Evolutionary conservation across 2,329 filamentous ascomycete species (phyloP).

Genomic region (Sporothrix dimorphospora): DNA sequence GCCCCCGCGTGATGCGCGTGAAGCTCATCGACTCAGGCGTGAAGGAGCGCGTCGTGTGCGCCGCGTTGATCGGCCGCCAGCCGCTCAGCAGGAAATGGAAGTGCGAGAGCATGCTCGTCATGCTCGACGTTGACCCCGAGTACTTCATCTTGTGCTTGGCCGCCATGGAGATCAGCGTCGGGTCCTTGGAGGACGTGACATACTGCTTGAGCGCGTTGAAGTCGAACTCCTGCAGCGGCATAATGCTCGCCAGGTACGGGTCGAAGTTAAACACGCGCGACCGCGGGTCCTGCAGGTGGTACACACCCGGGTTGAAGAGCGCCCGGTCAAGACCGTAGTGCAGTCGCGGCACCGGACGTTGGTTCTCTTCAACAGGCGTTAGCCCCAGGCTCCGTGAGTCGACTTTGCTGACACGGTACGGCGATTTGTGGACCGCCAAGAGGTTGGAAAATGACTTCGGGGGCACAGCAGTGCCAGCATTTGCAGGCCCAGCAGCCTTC

Average conservation of each 20-base stretch:
- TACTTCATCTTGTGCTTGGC: conserved; percentile 73
- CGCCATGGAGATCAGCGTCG: conserved; percentile 69
- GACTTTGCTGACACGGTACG: conserved; percentile 37
- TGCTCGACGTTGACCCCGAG: conserved; percentile 93
- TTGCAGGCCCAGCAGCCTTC: not conserved
- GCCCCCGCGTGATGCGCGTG: conserved; percentile 71
- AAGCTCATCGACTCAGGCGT: conserved; percentile 64
- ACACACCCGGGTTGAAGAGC: conserved; percentile 94
- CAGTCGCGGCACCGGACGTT: conserved; percentile 60
- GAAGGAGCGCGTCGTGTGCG: conserved; percentile 70
- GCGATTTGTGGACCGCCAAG: not conserved
- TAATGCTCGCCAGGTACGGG: conserved; percentile 88
- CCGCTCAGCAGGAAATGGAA: conserved; percentile 89
- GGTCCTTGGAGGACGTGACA: conserved; percentile 87
- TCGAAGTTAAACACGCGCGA: conserved; percentile 96
- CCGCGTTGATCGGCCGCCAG: conserved; percentile 74
- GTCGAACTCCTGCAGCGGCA: conserved; percentile 91
- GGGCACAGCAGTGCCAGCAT: not conserved
- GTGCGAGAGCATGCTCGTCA: conserved; percentile 84
- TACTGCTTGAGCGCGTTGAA: conserved; percentile 85
- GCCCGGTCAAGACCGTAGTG: conserved; percentile 81
- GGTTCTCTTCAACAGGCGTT: conserved; percentile 41
- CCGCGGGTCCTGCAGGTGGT: conserved; percentile 84
- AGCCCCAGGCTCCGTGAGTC: conserved; percentile 38
- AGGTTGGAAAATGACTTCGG: not conserved